A percentile compares a stretch with the other conserved stretches of the same genome.
Conservation (phyloP, 2,329 filamentous ascomycete species). For the Exophiala lecanii-corni region DNA sequence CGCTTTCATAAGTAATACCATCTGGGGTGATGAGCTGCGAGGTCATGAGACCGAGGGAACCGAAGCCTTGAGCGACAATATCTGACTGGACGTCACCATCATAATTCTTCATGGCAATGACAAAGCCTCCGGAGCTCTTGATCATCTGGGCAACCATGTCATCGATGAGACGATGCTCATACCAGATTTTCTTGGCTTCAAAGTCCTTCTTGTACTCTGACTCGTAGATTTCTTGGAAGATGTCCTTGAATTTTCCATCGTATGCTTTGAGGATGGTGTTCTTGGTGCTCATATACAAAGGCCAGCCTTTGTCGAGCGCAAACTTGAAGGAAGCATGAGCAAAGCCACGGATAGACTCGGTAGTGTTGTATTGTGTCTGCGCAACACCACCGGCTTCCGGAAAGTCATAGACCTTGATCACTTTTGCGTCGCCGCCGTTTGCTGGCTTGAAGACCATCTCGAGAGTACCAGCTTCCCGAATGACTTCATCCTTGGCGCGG, state of each 20-base stretch:
- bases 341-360: constrained; percentile 90
- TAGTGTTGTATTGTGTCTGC: constrained; percentile 97
- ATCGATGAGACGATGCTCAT: constrained; percentile 98
- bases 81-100: constrained; percentile 98
- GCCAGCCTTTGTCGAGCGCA: constrained; percentile 76
- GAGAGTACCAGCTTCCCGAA: constrained; percentile 77
- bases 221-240: constrained; percentile 97
- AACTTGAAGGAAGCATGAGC: constrained; percentile 97
- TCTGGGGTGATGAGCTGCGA: constrained; percentile 95
- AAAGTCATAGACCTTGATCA: constrained; percentile 88
- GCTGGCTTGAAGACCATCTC: constrained; percentile 90
- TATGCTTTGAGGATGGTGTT: constrained; percentile 99
- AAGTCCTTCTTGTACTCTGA: constrained; percentile 80
- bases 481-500: constrained; percentile 86
- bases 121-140: constrained; percentile 93
- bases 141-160: constrained; percentile 99
- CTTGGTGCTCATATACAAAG: constrained; percentile 99
- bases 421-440: constrained; percentile 66
- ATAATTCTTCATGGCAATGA: constrained; percentile 99
- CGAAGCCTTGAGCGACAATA: constrained; percentile 96
- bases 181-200: constrained; percentile 92
- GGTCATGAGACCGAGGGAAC: constrained; percentile 96
- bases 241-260: constrained; percentile 98
- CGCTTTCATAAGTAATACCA: constrained; percentile 94
- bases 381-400: constrained; percentile 79